Evolutionary conservation across 176 grass and related monocot genomes (phyloP), one percentile per base, ranked within the genome.

Genomic region (Dendrocalamus sinicus): DNA sequence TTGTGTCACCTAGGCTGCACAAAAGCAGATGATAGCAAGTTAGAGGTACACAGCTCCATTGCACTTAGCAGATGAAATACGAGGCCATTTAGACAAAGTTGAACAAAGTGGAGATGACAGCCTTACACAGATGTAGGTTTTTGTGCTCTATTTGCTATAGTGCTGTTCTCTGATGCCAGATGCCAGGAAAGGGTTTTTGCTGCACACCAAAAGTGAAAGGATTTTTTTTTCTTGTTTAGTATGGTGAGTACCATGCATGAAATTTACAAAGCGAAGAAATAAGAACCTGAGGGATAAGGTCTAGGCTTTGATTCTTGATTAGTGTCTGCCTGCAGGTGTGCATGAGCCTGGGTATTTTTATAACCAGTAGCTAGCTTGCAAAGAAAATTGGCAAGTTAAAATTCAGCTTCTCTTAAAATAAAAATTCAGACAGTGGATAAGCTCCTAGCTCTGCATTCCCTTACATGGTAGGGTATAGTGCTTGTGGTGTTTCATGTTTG

Each of bases 121-220:
- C 64, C 86, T 89, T 94, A 89, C 97, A 78, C 65, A 65, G 89
- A 86, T 32, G 83, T 79, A 85, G 76, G 63, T 60, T 72, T 84
- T 37, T 88, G 55, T n/a, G 82, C 41, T 65, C 75, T 65, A 28
- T 55, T 88, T 72, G 54, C 51, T 58, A 77, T 54, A 69, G 79
- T 57, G 63, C 54, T 90, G 62, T 72, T 88, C 64, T 96, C 97
- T 15, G 94, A 82, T 67, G 92, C 83, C 79, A 99, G 87, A 81
- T 94, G 92, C 97, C 97, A 99, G 59, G 97, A 96, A 93, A 99
- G 97, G 37, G 94, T 96, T 81, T 99, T 99, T 75, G 92, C 90
- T 96, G 94, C 86, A 83, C 81, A 81, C 48, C 53, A 20, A 54
- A 82, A 12, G 17, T 26, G 13, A 45, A 45, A 67, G 2, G 60